A percentile compares a stretch with the other conserved stretches of the same genome.
These are phyloP conservation scores for Maudiozyma pseudohumilis DNA, from an alignment of 805 yeast genomes.

Conservation along the genomic window DNA sequence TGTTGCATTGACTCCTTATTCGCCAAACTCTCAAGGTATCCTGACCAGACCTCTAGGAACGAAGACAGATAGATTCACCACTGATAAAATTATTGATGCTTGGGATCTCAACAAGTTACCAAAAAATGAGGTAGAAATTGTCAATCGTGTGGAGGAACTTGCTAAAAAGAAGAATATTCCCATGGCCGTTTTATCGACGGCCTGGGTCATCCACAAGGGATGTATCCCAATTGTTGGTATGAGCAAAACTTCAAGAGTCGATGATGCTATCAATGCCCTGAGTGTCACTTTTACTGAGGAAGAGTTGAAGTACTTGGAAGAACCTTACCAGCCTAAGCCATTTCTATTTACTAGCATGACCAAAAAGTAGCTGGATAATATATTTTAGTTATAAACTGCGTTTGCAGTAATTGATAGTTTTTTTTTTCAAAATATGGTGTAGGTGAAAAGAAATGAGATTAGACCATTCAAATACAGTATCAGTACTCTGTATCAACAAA, in stretches of 20 bases:
- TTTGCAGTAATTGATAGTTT: no score
- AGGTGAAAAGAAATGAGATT: no score
- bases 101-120: constrained; percentile 34
- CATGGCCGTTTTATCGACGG: constrained; percentile 45
- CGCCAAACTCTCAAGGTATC: constrained; percentile 46
- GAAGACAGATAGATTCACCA: constrained; percentile 6
- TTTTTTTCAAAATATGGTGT: no score
- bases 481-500: no score
- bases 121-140: constrained; percentile 23
- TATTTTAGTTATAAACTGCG: no score
- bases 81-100: constrained; percentile 36
- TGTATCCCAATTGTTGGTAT: constrained; percentile 45
- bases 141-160: constrained; percentile 43
- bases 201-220: constrained; percentile 46
- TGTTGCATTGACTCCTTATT: constrained; percentile 51
- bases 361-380: neutral
- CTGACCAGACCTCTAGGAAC: constrained; percentile 37
- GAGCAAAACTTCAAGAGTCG: constrained; percentile 37
- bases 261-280: constrained; percentile 39
- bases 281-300: constrained; percentile 28
- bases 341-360: no score
- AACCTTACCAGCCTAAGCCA: constrained; percentile 19
- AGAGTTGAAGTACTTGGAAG: constrained; percentile 11
- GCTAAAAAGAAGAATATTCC: constrained; percentile 37
- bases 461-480: no score